Percentiles rank a stretch among this genome's conserved stretches.
Conservation (phyloP, 306 rosid genomes). For the Oemleria cerasiformis region DNA sequence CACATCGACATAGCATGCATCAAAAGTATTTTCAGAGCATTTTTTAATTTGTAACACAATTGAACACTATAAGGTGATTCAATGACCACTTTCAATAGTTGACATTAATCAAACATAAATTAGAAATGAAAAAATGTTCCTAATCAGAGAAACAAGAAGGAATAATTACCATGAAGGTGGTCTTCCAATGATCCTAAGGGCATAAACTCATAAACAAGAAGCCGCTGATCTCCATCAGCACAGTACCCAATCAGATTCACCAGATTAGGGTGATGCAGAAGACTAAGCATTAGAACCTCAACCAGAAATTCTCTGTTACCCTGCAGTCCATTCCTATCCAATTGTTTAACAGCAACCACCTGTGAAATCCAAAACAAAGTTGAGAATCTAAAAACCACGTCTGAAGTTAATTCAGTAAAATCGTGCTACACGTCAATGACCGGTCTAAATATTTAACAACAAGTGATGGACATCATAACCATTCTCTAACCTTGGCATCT, state of each 20-base stretch:
- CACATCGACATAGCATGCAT: not conserved
- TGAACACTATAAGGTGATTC: conserved; percentile 3
- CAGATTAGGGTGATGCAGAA: conserved; percentile 77
- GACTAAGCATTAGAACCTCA: conserved; percentile 95
- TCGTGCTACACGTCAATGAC: not conserved
- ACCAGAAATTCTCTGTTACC: conserved; percentile 92
- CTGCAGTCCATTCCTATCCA: conserved; percentile 92
- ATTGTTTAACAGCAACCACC: conserved; percentile 91
- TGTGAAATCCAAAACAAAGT: conserved; percentile 30
- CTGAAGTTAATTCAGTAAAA: not conserved
- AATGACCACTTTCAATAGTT: not conserved
- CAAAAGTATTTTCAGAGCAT: conserved; percentile 8
- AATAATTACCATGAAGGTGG: conserved; percentile 71
- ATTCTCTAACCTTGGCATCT: not conserved
- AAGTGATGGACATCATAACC: not conserved
- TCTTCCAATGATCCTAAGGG: conserved; percentile 80
- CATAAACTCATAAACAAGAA: conserved; percentile 90
- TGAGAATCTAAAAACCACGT: conserved; percentile 8
- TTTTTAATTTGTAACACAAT: not conserved
- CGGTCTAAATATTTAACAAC: not conserved
- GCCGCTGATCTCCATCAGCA: conserved; percentile 95
- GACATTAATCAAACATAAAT: conserved; percentile 14
- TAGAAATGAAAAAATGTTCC: conserved; percentile 4
- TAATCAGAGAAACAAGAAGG: conserved; percentile 5
- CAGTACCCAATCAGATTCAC: conserved; percentile 88